These are phyloP conservation scores for Apiospora sp. DNA, from an alignment of 2,329 filamentous ascomycete species.

Conservation along the genomic window DNA sequence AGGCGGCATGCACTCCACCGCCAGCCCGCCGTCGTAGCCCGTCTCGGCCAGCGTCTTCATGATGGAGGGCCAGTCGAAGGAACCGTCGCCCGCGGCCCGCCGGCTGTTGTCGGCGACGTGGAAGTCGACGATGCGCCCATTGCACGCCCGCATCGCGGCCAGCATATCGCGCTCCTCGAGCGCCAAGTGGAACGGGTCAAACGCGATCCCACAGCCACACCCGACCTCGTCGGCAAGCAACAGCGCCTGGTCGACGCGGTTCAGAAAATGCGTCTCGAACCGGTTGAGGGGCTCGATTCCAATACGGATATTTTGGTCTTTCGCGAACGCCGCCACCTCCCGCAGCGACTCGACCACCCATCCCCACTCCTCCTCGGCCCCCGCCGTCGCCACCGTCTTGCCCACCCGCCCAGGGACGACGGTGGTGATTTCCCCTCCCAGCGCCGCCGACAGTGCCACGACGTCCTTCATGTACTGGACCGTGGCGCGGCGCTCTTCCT, in stretches of 20 bases:
- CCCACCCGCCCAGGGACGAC: neutral
- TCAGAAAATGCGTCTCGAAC: conserved; percentile 4
- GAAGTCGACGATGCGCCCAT: neutral
- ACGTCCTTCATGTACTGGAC: conserved; percentile 32
- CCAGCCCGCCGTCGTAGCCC: conserved; percentile 4
- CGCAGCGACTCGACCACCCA: neutral
- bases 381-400: neutral
- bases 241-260: neutral
- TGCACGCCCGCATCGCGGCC: neutral
- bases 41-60: neutral
- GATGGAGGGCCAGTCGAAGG: neutral
- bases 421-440: conserved; percentile 31
- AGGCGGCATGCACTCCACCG: conserved; percentile 7
- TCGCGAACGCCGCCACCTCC: conserved; percentile 1
- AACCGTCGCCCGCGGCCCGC: neutral
- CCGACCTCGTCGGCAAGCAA: neutral
- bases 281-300: conserved; percentile 5
- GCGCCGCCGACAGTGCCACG: conserved; percentile 29
- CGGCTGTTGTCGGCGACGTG: conserved; percentile 3
- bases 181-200: conserved; percentile 1
- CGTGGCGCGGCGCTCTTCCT: conserved; percentile 27
- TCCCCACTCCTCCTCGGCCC: neutral
- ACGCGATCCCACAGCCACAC: neutral
- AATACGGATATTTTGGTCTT: neutral
- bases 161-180: neutral